Conservation (phyloP, 306 rosid species). For the Hippophae tibetana region DNA sequence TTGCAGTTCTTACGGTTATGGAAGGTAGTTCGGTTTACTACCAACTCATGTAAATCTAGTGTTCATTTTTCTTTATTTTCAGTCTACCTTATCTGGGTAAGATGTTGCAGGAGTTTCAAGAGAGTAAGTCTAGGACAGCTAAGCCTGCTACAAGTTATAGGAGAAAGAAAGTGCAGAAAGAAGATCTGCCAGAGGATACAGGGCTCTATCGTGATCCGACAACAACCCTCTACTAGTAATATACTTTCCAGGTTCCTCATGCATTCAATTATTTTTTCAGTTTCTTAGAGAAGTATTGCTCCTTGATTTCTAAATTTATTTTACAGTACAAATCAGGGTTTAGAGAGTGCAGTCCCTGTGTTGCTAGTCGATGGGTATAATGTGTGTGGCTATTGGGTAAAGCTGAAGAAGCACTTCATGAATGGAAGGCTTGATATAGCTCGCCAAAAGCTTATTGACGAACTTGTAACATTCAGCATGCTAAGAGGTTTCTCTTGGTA, state of each 20-base stretch:
- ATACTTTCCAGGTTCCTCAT: conserved; percentile 22
- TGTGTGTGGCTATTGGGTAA: conserved; percentile 88
- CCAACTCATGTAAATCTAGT: neutral
- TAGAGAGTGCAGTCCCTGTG: conserved; percentile 59
- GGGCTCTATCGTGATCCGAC: conserved; percentile 71
- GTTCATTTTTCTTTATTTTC: neutral
- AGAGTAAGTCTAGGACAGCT: conserved; percentile 40
- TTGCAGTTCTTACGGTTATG: conserved; percentile 61
- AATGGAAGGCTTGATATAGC: conserved; percentile 68
- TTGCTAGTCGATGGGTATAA: conserved; percentile 93
- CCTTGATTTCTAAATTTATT: conserved; percentile 12
- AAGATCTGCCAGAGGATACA: conserved; percentile 31
- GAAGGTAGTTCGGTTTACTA: conserved; percentile 40
- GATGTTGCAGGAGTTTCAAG: conserved; percentile 55
- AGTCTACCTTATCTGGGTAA: conserved; percentile 10
- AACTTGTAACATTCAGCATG: conserved; percentile 64
- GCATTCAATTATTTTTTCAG: neutral
- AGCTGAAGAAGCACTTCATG: conserved; percentile 73
- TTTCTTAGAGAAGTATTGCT: conserved; percentile 5
- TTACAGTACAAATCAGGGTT: conserved; percentile 69
- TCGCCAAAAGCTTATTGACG: conserved; percentile 78
- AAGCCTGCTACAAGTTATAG: conserved; percentile 88
- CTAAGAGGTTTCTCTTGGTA: conserved; percentile 51
- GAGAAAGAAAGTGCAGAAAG: conserved; percentile 63
- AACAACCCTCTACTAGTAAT: conserved; percentile 63